Percentiles rank a stretch among this genome's conserved stretches.
phyloP scores from a whole-genome alignment of 768 basidiomycete species.

The Podaxis rugospora region DNA sequence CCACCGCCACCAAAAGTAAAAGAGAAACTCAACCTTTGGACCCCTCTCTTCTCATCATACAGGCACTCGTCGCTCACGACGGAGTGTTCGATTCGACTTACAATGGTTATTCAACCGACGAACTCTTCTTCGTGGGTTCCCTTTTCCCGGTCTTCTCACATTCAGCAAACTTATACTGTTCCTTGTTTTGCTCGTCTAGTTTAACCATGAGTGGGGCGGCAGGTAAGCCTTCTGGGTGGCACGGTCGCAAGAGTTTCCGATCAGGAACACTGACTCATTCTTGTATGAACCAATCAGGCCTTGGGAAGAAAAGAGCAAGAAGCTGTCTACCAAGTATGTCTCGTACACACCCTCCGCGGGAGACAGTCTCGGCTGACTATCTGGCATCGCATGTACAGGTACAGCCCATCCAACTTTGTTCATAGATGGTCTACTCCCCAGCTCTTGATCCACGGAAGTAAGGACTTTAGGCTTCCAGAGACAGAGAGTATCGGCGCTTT shows the following conservation, averaged over 20 bases:
- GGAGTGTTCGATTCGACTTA: slow-evolving; percentile 83
- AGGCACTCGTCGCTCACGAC: slow-evolving; percentile 86
- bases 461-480: slow-evolving; percentile 85
- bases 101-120: slow-evolving; percentile 88
- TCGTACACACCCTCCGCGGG: too few species aligned
- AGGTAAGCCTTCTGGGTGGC: slow-evolving; percentile 21
- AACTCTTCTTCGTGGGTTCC: slow-evolving; percentile 77
- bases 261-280: background rate
- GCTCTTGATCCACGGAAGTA: slow-evolving; percentile 80
- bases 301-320: slow-evolving; percentile 59
- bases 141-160: background rate
- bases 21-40: background rate
- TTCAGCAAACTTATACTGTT: background rate
- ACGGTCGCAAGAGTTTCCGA: background rate
- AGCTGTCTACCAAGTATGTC: slow-evolving; percentile 51
- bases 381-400: slow-evolving; percentile 33
- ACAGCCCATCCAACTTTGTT: slow-evolving; percentile 79
- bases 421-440: slow-evolving; percentile 84
- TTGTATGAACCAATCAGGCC: slow-evolving; percentile 34
- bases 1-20: background rate
- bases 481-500: slow-evolving; percentile 81
- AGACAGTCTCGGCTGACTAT: too few species aligned
- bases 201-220: slow-evolving; percentile 86
- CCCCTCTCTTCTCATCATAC: background rate
- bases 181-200: slow-evolving; percentile 34